Base-by-base conservation (phyloP, 2,329 filamentous ascomycete species). In the Stagonosporopsis tanaceti region DNA sequence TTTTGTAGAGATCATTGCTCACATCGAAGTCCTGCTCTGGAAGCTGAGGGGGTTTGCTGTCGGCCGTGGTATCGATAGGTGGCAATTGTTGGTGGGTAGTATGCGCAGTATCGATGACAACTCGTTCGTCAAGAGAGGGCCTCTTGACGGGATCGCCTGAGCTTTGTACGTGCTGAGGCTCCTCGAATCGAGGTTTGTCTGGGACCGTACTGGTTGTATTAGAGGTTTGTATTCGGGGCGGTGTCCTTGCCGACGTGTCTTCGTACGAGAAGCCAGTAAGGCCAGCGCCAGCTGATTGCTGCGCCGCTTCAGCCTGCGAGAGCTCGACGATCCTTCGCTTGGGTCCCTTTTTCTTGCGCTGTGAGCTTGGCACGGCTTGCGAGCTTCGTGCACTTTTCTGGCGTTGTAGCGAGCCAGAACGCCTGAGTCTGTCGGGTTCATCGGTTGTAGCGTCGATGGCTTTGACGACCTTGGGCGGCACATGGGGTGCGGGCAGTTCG, bases 1-100 rank as follows among this genome's bases (percentile, higher is more conserved):
- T 91, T 55, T 90, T 87, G 76, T 97, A 98, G 7, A 91, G 81
- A 69, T 95, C 91, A 51, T 90, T 89, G 57, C 86, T 85, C 40
- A 86, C 79, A 58, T 87, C 87, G 85, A 88, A 91, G 57, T 89
- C 84, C 59, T 59, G 58, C 47, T 41, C 50, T 25, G 42, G 53
- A 24, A 54, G 37, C 30, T 63, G 58, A 0, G 60, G 46, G 6
- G 61, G 53, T 46, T 67, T 71, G 51, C 59, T 52, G 12, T 63
- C 53, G 17, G 73, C 48, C 2, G 64, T 63, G 1, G 72, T 76
- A 41, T 76, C 70, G 32, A 76, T 65, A 9, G 68, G 70, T 22
- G 72, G 73, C 39, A 75, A 42, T 47, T 70, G 67, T 42, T 72
- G 68, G 32, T 68, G 66, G 12, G 59, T 68, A 2, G 61, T 67